Evolutionary conservation across 2,329 filamentous ascomycete species (phyloP).

Genomic region (Colletotrichum plurivorum): DNA sequence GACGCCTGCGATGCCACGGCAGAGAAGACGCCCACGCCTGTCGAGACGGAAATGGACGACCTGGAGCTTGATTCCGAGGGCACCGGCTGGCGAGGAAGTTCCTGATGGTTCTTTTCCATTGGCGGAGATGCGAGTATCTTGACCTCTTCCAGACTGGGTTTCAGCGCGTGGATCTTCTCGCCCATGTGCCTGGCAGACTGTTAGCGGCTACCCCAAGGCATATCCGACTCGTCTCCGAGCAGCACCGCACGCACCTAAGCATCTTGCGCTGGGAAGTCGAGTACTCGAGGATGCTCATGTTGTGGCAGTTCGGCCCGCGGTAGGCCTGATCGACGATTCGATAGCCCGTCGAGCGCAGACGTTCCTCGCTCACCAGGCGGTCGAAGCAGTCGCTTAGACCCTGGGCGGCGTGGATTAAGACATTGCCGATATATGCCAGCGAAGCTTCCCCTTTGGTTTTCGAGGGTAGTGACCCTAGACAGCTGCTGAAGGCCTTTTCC

Average conservation of each 20-base stretch:
- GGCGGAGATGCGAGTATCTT: constrained; percentile 12
- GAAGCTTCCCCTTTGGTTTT: constrained; percentile 13
- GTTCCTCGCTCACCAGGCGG: constrained; percentile 21
- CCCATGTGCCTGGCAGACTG: constrained; percentile 10
- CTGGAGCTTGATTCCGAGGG: constrained; percentile 34
- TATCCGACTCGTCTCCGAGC: background rate
- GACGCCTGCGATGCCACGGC: constrained; percentile 24
- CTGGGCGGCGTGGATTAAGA: constrained; percentile 23
- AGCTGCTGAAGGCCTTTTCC: constrained; percentile 3
- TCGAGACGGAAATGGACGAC: constrained; percentile 37
- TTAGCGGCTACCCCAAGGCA: background rate
- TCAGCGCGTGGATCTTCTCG: constrained; percentile 1
- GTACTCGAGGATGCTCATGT: constrained; percentile 34
- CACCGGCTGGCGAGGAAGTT: constrained; percentile 7
- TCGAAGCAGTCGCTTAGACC: constrained; percentile 8
- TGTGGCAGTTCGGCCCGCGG: constrained; percentile 12
- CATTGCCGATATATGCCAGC: constrained; percentile 13
- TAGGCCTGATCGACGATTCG: constrained; percentile 32
- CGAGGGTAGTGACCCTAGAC: constrained; percentile 2
- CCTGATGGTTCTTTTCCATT: background rate
- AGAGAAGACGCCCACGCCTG: constrained; percentile 13
- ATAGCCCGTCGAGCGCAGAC: constrained; percentile 31
- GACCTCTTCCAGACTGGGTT: constrained; percentile 13
- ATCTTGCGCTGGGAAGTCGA: constrained; percentile 27
- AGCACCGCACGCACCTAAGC: constrained; percentile 22